These are phyloP conservation scores for Monosporozyma yasuniensis DNA, from an alignment of 805 yeast genomes.

Conservation along the genomic window DNA sequence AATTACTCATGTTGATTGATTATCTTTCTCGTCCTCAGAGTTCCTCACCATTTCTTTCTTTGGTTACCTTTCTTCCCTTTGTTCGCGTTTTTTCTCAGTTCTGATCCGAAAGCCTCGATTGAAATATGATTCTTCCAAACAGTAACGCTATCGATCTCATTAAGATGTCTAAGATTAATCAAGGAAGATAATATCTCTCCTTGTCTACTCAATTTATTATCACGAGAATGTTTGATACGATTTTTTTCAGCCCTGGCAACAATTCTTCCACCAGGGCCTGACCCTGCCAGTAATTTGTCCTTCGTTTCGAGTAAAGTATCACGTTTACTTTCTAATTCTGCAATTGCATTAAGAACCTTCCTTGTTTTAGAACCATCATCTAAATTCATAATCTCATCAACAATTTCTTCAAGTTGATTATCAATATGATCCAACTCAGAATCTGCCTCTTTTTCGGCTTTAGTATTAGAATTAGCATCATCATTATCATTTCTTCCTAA, in stretches of 20 bases:
- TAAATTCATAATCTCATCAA: conserved; percentile 31
- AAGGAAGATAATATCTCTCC: conserved; percentile 19
- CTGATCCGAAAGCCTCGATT: conserved; percentile 15
- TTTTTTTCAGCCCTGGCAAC: conserved; percentile 19
- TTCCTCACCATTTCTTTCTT: neutral
- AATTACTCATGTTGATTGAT: neutral
- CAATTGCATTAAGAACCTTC: conserved; percentile 15
- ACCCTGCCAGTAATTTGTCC: conserved; percentile 9
- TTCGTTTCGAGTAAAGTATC: conserved; percentile 18
- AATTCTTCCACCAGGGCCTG: conserved; percentile 17
- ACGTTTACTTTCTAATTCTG: conserved; percentile 25
- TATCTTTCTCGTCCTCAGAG: neutral
- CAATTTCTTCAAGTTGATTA: conserved; percentile 24
- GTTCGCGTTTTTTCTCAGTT: conserved; percentile 21
- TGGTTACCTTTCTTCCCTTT: conserved; percentile 22
- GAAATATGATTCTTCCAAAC: conserved; percentile 25
- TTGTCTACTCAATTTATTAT: conserved; percentile 19
- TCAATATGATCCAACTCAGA: conserved; percentile 14
- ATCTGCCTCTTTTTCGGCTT: conserved; percentile 1
- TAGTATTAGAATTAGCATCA: neutral
- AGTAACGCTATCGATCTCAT: conserved; percentile 16
- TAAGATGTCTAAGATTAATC: conserved; percentile 17
- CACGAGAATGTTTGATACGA: conserved; percentile 12
- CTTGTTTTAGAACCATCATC: conserved; percentile 30
- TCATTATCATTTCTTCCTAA: conserved; percentile 8